Evolutionary conservation across 2,329 filamentous ascomycete genomes (phyloP), one percentile per base, ranked within the genome.

Genomic region (Colletotrichum sp.): DNA sequence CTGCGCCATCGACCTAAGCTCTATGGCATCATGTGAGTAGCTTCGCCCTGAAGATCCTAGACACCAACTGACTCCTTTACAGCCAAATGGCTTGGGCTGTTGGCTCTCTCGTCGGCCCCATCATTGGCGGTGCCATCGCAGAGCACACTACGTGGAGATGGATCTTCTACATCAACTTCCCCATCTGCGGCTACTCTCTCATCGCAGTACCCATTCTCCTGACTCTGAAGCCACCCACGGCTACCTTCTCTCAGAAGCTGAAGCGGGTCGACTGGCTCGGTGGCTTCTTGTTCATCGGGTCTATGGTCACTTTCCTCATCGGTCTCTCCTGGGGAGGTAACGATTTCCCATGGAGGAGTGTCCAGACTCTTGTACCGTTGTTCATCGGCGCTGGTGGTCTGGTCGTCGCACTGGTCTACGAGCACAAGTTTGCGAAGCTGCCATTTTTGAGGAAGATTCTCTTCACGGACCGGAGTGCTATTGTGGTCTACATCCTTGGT

Each of bases 81-180:
- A 79, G 81, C 28, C 80, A 84, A 49, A 81, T 82, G 21, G 81
- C 85, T 0, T 86, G 84, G 82, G 84, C 84, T 2, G 67, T 89
- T 18, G 88, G 87, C 0, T 85, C 83, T 28, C 83, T 83, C 1
- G 68, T 87, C 8, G 87, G 84, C 0, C 85, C 86, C 2, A 80
- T 88, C 52, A 79, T 87, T 6, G 86, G 85, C 3, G 85, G 85
- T 6, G 79, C 80, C 30, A 82, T 85, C 70, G 83, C 80, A 2
- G 76, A 85, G 67, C 78, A 80, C n/a, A 82, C 81, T 2, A 84
- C 83, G 1, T 90, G 88, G 88, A 80, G 85, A 10, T 89, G 86
- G 86, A 84, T 85, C 28, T 90, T 91, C 77, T 89, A 88, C 75
- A 77, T 88, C 63, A 88, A 87, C 82, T 83, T 88, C 44, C 87